Percentiles rank a stretch among this genome's conserved stretches.
phyloP scores from a whole-genome alignment of 2,329 filamentous ascomycete species.

The Metarhizium sp. region DNA sequence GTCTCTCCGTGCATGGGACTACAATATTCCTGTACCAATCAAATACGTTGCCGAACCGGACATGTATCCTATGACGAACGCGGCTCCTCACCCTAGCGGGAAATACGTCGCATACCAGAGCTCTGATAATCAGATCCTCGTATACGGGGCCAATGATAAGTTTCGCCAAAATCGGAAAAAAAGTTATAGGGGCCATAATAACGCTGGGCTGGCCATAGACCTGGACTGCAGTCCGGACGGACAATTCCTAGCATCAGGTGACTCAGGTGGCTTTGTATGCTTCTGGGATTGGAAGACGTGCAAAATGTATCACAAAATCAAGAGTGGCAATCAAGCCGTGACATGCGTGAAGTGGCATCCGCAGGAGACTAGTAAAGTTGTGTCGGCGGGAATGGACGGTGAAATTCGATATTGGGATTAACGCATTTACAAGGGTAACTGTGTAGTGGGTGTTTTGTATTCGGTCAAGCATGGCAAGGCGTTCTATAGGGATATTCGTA shows the following conservation, averaged over 20 bases:
- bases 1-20: conserved; percentile 93
- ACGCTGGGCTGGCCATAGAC: conserved; percentile 86
- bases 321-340: conserved; percentile 71
- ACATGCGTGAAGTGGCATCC: conserved; percentile 93
- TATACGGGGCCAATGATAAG: conserved; percentile 89
- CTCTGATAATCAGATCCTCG: conserved; percentile 92
- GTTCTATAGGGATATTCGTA: neutral
- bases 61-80: conserved; percentile 93
- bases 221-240: conserved; percentile 84
- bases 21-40: conserved; percentile 95
- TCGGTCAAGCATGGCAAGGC: conserved; percentile 1
- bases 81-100: conserved; percentile 74
- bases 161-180: conserved; percentile 98
- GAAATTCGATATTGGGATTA: conserved; percentile 91
- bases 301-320: conserved; percentile 97
- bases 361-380: conserved; percentile 92
- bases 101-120: conserved; percentile 94
- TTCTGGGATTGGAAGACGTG: conserved; percentile 99
- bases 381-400: conserved; percentile 82
- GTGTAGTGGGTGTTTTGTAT: neutral
- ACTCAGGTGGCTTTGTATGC: conserved; percentile 80
- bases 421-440: conserved; percentile 1
- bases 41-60: conserved; percentile 96
- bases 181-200: conserved; percentile 91
- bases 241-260: conserved; percentile 79